Evolutionary conservation across 371 early-diverging fungal species (phyloP).

Genomic region (Rhizopus stolonifer): DNA sequence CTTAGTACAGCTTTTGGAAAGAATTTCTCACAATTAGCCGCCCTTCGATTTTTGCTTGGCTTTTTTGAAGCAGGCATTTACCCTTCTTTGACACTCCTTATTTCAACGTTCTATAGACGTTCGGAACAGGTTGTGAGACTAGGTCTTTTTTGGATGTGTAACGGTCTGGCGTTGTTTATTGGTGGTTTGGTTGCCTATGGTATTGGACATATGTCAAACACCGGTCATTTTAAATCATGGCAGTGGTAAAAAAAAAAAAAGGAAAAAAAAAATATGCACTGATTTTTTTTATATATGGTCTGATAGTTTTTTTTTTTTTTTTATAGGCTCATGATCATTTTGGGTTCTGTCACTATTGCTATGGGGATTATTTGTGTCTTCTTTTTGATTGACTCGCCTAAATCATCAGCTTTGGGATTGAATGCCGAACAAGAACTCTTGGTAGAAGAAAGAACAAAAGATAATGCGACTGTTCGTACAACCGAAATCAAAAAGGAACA

Average conservation of each 20-base stretch:
- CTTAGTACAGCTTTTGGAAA: slow-evolving; percentile 23
- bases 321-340: slow-evolving; percentile 36
- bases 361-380: slow-evolving; percentile 30
- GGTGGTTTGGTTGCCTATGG: slow-evolving; percentile 35
- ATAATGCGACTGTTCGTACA: slow-evolving; percentile 34
- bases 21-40: slow-evolving; percentile 36
- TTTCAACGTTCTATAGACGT: slow-evolving; percentile 34
- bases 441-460: slow-evolving; percentile 33
- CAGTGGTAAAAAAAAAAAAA: slow-evolving; percentile 24
- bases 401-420: slow-evolving; percentile 24
- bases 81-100: slow-evolving; percentile 28
- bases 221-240: slow-evolving; percentile 31
- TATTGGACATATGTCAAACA: slow-evolving; percentile 28
- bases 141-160: slow-evolving; percentile 31
- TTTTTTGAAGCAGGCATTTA: slow-evolving; percentile 33
- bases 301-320: no score
- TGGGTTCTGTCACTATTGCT: slow-evolving; percentile 24
- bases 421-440: slow-evolving; percentile 37
- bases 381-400: slow-evolving; percentile 39
- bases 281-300: no score
- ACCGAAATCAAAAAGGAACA: slow-evolving; percentile 30
- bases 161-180: slow-evolving; percentile 21
- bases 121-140: slow-evolving; percentile 32
- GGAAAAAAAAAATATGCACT: no score
- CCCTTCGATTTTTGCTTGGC: slow-evolving; percentile 28